Conservation (phyloP, 495 filamentous ascomycete species). For the Pyrenula massariospora region DNA sequence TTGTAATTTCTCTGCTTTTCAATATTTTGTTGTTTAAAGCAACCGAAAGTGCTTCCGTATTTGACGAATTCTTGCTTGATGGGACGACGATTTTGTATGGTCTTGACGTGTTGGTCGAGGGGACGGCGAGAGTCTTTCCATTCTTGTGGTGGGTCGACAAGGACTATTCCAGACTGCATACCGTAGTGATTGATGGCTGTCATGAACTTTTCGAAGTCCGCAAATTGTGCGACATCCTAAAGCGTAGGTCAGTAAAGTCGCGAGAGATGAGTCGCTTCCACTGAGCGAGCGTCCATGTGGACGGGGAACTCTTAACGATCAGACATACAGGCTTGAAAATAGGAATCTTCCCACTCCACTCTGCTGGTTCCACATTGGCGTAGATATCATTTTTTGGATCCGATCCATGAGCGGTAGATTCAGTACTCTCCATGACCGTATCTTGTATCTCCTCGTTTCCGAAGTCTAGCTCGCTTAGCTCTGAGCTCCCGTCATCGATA, state of each 20-base stretch:
- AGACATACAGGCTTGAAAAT: slow-evolving; percentile 79
- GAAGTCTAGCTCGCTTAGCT: slow-evolving; percentile 22
- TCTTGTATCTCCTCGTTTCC: slow-evolving; percentile 17
- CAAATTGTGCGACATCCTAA: slow-evolving; percentile 83
- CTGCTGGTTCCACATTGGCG: slow-evolving; percentile 69
- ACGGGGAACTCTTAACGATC: too few species aligned
- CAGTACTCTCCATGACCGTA: background rate
- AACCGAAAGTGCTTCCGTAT: slow-evolving; percentile 72
- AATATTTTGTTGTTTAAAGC: slow-evolving; percentile 91
- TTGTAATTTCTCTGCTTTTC: slow-evolving; percentile 94
- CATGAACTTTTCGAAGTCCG: slow-evolving; percentile 80
- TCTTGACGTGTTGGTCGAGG: slow-evolving; percentile 78
- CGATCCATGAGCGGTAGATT: background rate
- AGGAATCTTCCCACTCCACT: slow-evolving; percentile 79
- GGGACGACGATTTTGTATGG: slow-evolving; percentile 86
- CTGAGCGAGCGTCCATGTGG: too few species aligned
- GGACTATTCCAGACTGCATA: slow-evolving; percentile 94
- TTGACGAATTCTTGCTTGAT: slow-evolving; percentile 82
- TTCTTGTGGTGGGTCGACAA: slow-evolving; percentile 88
- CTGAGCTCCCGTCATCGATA: slow-evolving; percentile 14
- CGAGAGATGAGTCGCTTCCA: background rate
- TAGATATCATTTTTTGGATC: slow-evolving; percentile 24
- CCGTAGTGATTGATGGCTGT: slow-evolving; percentile 83
- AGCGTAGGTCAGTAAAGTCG: background rate
- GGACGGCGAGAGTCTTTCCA: slow-evolving; percentile 55